Conservation (phyloP, 2,329 filamentous ascomycete species). For the Ophiostoma australiae region DNA sequence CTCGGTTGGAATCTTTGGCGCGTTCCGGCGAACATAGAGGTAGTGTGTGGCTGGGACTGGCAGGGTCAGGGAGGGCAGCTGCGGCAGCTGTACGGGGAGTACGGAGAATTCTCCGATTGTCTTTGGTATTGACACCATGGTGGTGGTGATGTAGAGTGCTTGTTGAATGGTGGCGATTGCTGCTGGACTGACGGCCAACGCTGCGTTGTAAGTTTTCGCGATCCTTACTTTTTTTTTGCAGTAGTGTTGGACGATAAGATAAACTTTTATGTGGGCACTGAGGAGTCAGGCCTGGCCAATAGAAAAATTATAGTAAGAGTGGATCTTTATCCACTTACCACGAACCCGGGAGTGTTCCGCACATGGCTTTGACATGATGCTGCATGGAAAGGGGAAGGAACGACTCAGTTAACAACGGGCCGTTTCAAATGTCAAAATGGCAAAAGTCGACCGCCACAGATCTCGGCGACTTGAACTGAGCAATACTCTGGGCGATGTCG, state of each 20-base stretch:
- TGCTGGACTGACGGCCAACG: background rate
- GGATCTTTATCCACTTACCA: background rate
- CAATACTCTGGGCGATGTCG: background rate
- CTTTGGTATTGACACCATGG: slow-evolving; percentile 36
- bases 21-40: slow-evolving; percentile 79
- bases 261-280: slow-evolving; percentile 17
- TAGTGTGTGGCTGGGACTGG: slow-evolving; percentile 64
- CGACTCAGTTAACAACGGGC: background rate
- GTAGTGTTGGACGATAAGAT: slow-evolving; percentile 19
- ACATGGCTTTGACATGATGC: background rate
- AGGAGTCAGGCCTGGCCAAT: background rate
- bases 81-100: slow-evolving; percentile 63
- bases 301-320: background rate
- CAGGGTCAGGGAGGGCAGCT: slow-evolving; percentile 52
- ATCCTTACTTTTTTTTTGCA: slow-evolving; percentile 10
- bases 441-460: background rate
- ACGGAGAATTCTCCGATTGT: slow-evolving; percentile 58
- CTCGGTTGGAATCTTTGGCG: slow-evolving; percentile 68
- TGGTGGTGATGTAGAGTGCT: slow-evolving; percentile 6
- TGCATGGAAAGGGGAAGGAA: background rate
- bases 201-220: slow-evolving; percentile 7
- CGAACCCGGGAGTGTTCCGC: background rate
- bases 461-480: background rate
- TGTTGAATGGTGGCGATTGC: background rate
- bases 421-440: background rate